Evolutionary conservation across 805 yeast genomes (phyloP), one percentile per base, ranked within the genome.

Genomic region (Grigorovia yakushimaensis): DNA sequence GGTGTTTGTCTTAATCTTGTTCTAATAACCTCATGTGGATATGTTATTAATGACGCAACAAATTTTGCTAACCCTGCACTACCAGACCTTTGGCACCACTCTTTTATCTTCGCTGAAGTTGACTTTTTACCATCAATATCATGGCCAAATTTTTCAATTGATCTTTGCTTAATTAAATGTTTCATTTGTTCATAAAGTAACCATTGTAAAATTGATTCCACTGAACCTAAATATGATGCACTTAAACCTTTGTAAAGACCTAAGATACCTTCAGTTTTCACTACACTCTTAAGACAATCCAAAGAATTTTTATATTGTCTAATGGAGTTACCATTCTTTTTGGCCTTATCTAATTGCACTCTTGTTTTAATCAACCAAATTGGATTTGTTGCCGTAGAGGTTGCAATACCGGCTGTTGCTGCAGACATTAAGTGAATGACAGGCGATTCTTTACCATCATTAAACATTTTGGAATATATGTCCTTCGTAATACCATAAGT

Each of bases 31-130:
- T 91, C 98, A 61, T 91, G 98, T 3, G 98, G 98, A 60, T 91
- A 93, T 0, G 98, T 91, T 42, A 89, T 76, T 48, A 93, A 73
- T 19, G 96, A 87, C 1, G 98, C 98, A 49, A 85, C 72, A 57
- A 93, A 82, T 65, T 93, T 93, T 42, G 98, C 98, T 39, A 88
- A 81, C 41, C 98, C 98, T 2, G 98, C 98, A 40, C 96, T 87
- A 2, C 98, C 98, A 0, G 97, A 88, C 56, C 97, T 79, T 2
- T 96, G 96, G 52, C 82, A 77, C 98, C 98, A 93, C 60, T 88
- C 95, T 54, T 82, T 66, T 23, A 88, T 69, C 49, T 78, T 74
- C 57, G 87, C 96, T 47, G 73, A 60, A 2, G 77, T 69, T 3
- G 75, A 62, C 47, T 61, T 65, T 24, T 59, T 54, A 10, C 55